These are phyloP conservation scores for Medicago ruthenica DNA, from an alignment of 306 rosid genomes.

Conservation along the genomic window DNA sequence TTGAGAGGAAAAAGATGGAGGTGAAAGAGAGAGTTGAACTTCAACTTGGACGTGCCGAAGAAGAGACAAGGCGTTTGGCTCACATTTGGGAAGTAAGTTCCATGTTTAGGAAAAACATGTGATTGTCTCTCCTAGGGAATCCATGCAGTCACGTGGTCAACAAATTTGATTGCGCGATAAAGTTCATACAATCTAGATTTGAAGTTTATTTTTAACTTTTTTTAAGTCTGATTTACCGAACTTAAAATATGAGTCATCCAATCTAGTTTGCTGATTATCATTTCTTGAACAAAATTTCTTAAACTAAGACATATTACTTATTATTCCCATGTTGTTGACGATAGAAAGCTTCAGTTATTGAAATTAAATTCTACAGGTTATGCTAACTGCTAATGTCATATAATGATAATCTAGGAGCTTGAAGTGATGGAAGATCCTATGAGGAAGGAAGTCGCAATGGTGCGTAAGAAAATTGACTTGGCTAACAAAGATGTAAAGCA, in stretches of 20 bases:
- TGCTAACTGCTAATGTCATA: neutral
- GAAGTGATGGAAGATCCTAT: constrained; percentile 85
- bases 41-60: constrained; percentile 86
- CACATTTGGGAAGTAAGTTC: constrained; percentile 88
- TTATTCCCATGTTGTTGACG: neutral
- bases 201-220: neutral
- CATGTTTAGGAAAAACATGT: neutral
- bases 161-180: neutral
- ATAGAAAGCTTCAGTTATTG: neutral
- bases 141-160: neutral
- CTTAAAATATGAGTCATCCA: neutral
- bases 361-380: constrained; percentile 13
- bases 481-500: constrained; percentile 78
- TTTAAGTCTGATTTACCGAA: neutral
- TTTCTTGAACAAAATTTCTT: neutral
- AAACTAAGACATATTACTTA: neutral
- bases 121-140: neutral
- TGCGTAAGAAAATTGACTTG: constrained; percentile 77
- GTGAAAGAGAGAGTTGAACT: constrained; percentile 84
- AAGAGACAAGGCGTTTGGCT: constrained; percentile 81
- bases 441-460: constrained; percentile 80
- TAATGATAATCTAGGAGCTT: constrained; percentile 66
- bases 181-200: neutral
- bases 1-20: constrained; percentile 85
- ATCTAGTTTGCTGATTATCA: neutral